Base-by-base conservation (phyloP, 305 asterid species). In the Andrographis paniculata region DNA sequence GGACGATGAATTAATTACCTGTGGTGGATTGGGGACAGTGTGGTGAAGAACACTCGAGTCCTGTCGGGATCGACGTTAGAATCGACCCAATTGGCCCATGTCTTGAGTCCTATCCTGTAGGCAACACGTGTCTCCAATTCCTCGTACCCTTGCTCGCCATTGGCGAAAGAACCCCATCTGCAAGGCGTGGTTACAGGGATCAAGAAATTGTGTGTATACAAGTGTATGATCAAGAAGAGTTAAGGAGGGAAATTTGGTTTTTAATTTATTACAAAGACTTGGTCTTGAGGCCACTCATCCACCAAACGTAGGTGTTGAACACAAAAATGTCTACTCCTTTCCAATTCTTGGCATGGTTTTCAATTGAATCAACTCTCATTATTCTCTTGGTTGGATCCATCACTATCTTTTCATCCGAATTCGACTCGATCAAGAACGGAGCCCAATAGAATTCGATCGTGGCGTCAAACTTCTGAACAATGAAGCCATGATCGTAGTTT, bases 71-170 rank as follows among this genome's bases (percentile, higher is more conserved):
- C 49, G 15, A 85, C 58, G 31, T 84, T 80, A 18, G 95, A 78
- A 55, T 80, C 94, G 30, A 89, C 78, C 98, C 98, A 89, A 40
- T 87, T 89, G 11, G 95, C 93, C 95, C 95, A 85, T 59, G 94
- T 85, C 49, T 76, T 82, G 31, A 89, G 57, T 18, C 75, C 98
- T 59, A 85, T 47, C 43, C 63, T 73, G 69, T 89, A 89, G 1
- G 98, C 67, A 59, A 82, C 73, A 4, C 64, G 49, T 0, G 93
- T 61, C 27, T 83, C 94, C 54, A 85, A 28, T 59, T 80, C 86
- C 52, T 85, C 84, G 17, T 65, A 79, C 18, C 94, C 95, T 52
- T 85, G 76, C 22, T 73, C 80, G 6, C 94, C 95, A 52, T 85
- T 87, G 1, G 76, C 69, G 68, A 85, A 89, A 6, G 84, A 78